Base-by-base conservation (phyloP, 306 rosid genomes). In the Cyamopsis tetragonoloba region DNA sequence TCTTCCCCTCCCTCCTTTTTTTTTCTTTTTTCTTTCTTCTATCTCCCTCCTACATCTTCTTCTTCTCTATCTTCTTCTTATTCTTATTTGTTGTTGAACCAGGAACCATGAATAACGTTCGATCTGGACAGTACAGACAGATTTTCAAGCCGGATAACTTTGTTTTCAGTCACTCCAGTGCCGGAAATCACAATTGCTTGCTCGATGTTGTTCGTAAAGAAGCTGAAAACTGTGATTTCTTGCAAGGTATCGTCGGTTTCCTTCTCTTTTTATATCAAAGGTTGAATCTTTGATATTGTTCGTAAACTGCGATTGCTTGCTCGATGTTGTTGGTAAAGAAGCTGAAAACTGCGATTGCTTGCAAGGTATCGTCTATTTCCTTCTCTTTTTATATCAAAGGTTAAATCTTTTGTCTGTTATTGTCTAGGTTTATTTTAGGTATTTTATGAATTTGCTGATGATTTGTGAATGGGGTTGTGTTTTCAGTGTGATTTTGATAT, bases 301-400 rank as follows among this genome's bases (percentile, higher is more conserved):
- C n/a, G n/a, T n/a, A n/a, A n/a, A 87, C 95, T 0, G 95, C 14
- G 95, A 87, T 60, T 85, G 86, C 0, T 90, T 87, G 0, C 95
- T 88, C 7, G 95, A 88, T 76, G 95, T 88, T 4, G 95, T 88
- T 4, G 83, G 90, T 1, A 88, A 88, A 66, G 95, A 88, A 66
- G 91, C 88, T 0, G 95, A 88, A 81, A 88, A 88, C 68, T 88
- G 95, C 41, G 91, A 88, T 51, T 88, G 95, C 75, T 66, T 88
- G 7, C 91, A 88, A 60, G 95, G 95, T 88, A 55, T 69, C n/a
- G 53, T 7, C 1, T 20, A 4, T n/a, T 23, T 30, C 26, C 3
- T 41, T 39, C 1, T 41, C n/a, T 8, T 15, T 4, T 2, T 17
- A 0, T 0, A 4, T 17, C 27, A 42, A 70, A 24, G 38, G 18